These are phyloP conservation scores for Diospyros lotus DNA, from an alignment of 148 eudicot genomes.

Conservation along the genomic window DNA sequence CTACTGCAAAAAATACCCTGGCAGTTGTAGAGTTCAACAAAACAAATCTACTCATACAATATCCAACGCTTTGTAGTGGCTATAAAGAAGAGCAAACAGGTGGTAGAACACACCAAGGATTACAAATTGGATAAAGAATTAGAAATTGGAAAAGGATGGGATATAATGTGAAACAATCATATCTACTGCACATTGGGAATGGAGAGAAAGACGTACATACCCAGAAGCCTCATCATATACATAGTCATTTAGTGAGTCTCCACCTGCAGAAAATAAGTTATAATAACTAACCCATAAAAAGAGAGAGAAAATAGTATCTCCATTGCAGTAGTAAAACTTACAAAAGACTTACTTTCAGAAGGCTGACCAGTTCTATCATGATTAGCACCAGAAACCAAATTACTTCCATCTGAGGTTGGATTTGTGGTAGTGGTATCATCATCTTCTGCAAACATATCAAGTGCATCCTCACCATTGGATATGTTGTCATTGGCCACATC, in stretches of 20 bases:
- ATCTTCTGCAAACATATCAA: constrained; percentile 91
- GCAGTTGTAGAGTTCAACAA: too few relatives aligned
- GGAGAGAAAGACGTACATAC: constrained; percentile 24
- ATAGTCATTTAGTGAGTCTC: constrained; percentile 51
- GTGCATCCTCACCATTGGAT: constrained; percentile 35
- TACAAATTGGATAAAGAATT: neutral
- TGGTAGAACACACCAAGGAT: neutral
- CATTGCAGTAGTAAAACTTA: neutral
- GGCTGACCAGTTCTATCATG: constrained; percentile 28
- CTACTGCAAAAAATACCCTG: too few relatives aligned
- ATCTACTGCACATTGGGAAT: neutral
- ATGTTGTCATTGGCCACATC: constrained; percentile 3
- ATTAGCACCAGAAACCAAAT: constrained; percentile 23
- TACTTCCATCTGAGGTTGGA: constrained; percentile 31
- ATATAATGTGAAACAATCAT: neutral
- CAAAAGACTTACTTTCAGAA: constrained; percentile 36
- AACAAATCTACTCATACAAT: too few relatives aligned
- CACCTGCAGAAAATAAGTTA: constrained; percentile 35
- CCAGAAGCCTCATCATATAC: constrained; percentile 81
- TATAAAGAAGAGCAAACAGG: neutral
- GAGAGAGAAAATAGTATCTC: neutral
- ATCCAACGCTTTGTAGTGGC: too few relatives aligned
- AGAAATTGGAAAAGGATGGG: neutral
- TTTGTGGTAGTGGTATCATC: constrained; percentile 36
- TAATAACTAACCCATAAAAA: constrained; percentile 3